Evolutionary conservation across 2,329 filamentous ascomycete species (phyloP).

Genomic region (Delphinella strobiligena): DNA sequence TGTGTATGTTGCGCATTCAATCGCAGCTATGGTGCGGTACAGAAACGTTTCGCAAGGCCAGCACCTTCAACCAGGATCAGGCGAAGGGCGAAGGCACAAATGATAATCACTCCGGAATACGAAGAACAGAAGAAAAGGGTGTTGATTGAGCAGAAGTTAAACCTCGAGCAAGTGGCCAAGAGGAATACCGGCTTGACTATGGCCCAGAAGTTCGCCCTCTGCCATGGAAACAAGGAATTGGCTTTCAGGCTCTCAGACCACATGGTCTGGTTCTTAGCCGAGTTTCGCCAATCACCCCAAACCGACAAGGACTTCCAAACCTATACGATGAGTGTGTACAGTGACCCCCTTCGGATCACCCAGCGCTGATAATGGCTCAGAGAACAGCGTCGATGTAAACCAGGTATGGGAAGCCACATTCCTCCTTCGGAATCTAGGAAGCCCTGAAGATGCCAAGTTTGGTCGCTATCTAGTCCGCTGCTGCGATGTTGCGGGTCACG

Average conservation of each 20-base stretch:
- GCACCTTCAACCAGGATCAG: not conserved
- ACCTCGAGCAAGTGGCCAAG: no score
- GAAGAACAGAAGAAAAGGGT: not conserved
- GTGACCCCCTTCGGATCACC: no score
- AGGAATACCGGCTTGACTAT: not conserved
- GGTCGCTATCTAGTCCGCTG: not conserved
- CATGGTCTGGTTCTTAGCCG: not conserved
- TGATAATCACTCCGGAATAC: not conserved
- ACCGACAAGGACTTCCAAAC: not conserved
- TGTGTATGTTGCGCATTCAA: not conserved
- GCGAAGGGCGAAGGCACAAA: not conserved
- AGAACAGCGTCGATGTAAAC: not conserved
- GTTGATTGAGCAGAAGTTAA: no score
- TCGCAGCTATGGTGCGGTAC: not conserved
- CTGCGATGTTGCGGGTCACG: constrained; percentile 1
- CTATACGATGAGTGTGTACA: no score
- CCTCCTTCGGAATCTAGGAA: constrained; percentile 1
- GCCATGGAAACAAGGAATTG: not conserved
- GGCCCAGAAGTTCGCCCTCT: not conserved
- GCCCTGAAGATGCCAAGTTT: not conserved
- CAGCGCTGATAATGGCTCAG: no score
- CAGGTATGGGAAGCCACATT: constrained; percentile 2
- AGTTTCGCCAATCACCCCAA: not conserved
- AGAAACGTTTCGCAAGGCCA: not conserved
- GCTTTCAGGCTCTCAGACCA: not conserved